Evolutionary conservation across 1,284 basidiomycete genomes (phyloP), one percentile per base, ranked within the genome.

Genomic region (Cerioporus squamosus): DNA sequence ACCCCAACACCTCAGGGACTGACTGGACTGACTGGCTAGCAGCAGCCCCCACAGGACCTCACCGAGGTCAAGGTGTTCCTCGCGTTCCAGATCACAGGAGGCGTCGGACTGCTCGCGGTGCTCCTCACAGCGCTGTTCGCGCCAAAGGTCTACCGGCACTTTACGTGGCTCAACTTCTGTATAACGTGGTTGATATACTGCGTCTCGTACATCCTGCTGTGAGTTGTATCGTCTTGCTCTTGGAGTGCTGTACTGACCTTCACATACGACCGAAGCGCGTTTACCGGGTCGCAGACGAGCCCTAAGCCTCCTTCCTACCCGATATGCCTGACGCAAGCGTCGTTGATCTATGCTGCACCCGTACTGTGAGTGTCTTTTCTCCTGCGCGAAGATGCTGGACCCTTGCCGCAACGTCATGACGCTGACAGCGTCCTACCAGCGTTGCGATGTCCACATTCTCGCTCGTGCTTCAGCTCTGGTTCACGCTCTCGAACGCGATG

Each of bases 151-250:
- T 67, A 68, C 48, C 66, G 74, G 47, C 72, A 74, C 61, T 62
- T 71, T 17, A 74, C 74, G 1, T 77, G 73, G 70, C 69, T 74
- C 53, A 73, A 68, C 58, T 77, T 77, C 64, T 72, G 72, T 51
- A 56, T 69, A 15, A 68, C 72, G 12, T 77, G 75, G 75, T 67
- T 75, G 42, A 64, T 77, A 12, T 75, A 71, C 46, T 69, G 68
- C 45, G 53, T 75, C 29, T 72, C 74, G n/a, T 77, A 74, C 60
- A 68, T 69, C 22, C 57, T 76, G 15, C 60, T 74, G 62, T 69
- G 50, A 56, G 66, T 64, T 26, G 3, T 29, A 12, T 7, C 5
- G 17, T 29, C 2, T 17, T 24, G n/a, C 39, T 5, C 44, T 4
- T 36, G 8, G n/a, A n/a, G 3, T 22, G 15, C n/a, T 46, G 18